Evolutionary conservation across 495 filamentous ascomycete species (phyloP), one percentile per base, ranked within the genome.

Genomic region (Tuber borchii): DNA sequence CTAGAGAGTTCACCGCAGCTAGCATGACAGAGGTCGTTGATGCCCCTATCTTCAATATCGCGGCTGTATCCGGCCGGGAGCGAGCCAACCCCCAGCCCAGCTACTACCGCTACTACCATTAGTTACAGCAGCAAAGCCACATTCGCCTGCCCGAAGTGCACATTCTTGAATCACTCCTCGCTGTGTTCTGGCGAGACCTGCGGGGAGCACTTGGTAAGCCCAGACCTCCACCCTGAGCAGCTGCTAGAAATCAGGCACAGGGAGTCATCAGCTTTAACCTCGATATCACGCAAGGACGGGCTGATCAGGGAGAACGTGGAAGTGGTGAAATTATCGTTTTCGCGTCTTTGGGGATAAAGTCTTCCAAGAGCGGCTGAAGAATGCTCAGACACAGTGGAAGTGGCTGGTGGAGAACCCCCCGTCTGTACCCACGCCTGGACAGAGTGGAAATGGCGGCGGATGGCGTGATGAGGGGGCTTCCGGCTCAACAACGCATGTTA

Each of bases 401-500:
- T 99, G 95, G 95, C 89, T 99, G 20, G 87, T 98, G 20, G 92
- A 94, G 73, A 90, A 91, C 79, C 96, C 95, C 14, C 95, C 95
- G n/a, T 93, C 95, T 0, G 89, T 97, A 26, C 96, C 95, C 17
- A 87, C 85, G 71, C 87, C 89, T n/a, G 86, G 87, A 14, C 84
- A 86, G 22, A 79, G 78, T 44, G 75, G 71, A 39, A 76, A 70
- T 48, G 81, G 70, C 48, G 77, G 71, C 69, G 81, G 77, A 42
- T 72, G 76, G 51, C 40, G 45, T 48, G 69, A 51, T 34, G n/a
- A 77, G 77, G 39, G 79, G 61, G 65, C 73, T 77, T 17, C 76
- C 75, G 26, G 71, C 76, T 17, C 74, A 77, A 74, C 71, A 80
- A 37, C n/a, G n/a, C n/a, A 79, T 82, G n/a, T 82, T 81, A 43